Evolutionary conservation across 2,329 filamentous ascomycete genomes (phyloP).

Genomic region (Leptoxyphium fumago): DNA sequence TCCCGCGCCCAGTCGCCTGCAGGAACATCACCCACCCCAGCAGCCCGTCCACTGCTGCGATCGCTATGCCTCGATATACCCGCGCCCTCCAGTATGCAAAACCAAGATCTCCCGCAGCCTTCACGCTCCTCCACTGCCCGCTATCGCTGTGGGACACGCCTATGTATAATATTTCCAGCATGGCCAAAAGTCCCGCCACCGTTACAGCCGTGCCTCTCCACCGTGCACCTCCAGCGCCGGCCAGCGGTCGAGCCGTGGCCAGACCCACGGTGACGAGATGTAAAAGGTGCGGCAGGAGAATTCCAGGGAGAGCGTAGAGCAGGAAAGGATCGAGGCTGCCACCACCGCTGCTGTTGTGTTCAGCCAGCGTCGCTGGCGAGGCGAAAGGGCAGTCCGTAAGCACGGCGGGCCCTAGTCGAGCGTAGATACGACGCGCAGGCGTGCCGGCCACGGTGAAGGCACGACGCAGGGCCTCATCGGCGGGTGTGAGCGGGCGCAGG

Average conservation of each 20-base stretch:
- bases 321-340: conserved; percentile 50
- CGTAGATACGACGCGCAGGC: conserved; percentile 64
- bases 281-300: conserved; percentile 62
- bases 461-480: conserved; percentile 50
- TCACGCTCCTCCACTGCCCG: conserved; percentile 46
- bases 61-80: conserved; percentile 44
- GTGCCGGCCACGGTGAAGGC: conserved; percentile 49
- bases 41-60: conserved; percentile 49
- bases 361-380: conserved; percentile 15
- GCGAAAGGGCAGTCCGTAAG: conserved; percentile 64
- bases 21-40: conserved; percentile 58
- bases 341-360: conserved; percentile 25
- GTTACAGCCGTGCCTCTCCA: conserved; percentile 63
- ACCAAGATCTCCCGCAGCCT: conserved; percentile 47
- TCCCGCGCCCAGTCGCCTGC: conserved; percentile 57
- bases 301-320: conserved; percentile 61
- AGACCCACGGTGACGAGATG: conserved; percentile 61
- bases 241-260: conserved; percentile 54
- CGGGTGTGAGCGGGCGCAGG: conserved; percentile 41
- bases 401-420: conserved; percentile 64
- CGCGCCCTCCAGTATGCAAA: conserved; percentile 58
- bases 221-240: conserved; percentile 36
- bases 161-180: conserved; percentile 48
- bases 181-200: conserved; percentile 41
- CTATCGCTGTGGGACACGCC: conserved; percentile 48